A percentile compares a stretch with the other conserved stretches of the same genome.
Evolutionary conservation across 2,329 filamentous ascomycete species (phyloP).

Genomic region (Rachicladosporium sp.): DNA sequence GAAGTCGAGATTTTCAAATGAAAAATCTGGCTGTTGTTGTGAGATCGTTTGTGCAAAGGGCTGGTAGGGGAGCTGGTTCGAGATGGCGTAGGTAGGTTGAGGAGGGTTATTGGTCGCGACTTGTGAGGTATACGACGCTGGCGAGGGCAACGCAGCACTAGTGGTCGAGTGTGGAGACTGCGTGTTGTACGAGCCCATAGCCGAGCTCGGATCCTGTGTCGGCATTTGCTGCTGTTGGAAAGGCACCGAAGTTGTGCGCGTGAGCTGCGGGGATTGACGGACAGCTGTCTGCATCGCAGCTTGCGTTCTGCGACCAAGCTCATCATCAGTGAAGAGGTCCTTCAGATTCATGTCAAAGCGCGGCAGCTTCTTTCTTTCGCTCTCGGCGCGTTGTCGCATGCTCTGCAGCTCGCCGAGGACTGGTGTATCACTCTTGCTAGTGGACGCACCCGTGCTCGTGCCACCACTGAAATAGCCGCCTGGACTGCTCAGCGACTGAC

Average conservation of each 20-base stretch:
- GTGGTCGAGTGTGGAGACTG: too few species aligned
- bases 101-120: not conserved
- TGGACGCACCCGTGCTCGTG: too few species aligned
- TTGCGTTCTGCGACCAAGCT: constrained; percentile 8
- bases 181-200: too few species aligned
- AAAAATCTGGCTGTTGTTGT: constrained; percentile 8
- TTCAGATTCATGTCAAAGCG: constrained; percentile 47
- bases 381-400: constrained; percentile 9
- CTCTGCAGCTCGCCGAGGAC: too few species aligned
- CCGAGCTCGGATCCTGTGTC: too few species aligned
- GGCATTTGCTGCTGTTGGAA: too few species aligned
- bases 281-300: too few species aligned
- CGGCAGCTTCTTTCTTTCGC: constrained; percentile 25
- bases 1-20: constrained; percentile 41
- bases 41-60: not conserved
- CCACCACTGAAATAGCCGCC: constrained; percentile 15
- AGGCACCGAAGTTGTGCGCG: too few species aligned
- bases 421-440: too few species aligned
- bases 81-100: not conserved
- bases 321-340: constrained; percentile 38
- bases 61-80: not conserved
- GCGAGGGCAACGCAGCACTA: too few species aligned
- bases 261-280: too few species aligned
- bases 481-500: constrained; percentile 16
- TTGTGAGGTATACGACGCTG: not conserved